Evolutionary conservation across 1,284 basidiomycete species (phyloP).

Genomic region (Tilletia setariae): DNA sequence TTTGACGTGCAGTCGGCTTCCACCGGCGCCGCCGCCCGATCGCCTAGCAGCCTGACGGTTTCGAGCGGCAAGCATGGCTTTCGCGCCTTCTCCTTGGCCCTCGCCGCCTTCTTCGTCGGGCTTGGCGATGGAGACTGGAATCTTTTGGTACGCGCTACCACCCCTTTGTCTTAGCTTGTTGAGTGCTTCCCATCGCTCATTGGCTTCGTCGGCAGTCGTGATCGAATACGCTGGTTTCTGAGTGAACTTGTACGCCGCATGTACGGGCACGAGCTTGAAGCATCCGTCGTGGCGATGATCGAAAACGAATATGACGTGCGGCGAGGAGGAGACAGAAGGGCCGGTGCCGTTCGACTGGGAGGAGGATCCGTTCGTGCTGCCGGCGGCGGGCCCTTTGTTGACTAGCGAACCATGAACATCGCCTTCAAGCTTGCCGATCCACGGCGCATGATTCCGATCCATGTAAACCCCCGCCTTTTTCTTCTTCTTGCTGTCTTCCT

Average conservation of each 20-base stretch:
- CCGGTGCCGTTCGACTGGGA: not conserved
- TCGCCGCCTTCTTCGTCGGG: not conserved
- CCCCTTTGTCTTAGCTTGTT: slow-evolving; percentile 9
- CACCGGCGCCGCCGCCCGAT: not conserved
- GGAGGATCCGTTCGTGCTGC: not conserved
- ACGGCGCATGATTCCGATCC: slow-evolving; percentile 41
- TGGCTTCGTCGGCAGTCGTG: slow-evolving; percentile 40
- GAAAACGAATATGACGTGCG: slow-evolving; percentile 53
- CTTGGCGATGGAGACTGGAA: not conserved
- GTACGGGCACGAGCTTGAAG: slow-evolving; percentile 51
- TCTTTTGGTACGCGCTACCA: slow-evolving; percentile 12
- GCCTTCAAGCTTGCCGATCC: slow-evolving; percentile 53
- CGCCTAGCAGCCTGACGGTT: not conserved
- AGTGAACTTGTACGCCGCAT: slow-evolving; percentile 50
- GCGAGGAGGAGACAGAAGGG: slow-evolving; percentile 27
- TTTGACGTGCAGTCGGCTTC: not conserved
- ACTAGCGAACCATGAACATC: slow-evolving; percentile 28
- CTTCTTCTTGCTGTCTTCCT: slow-evolving; percentile 14
- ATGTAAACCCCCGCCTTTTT: not conserved
- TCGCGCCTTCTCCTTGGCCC: slow-evolving; percentile 4
- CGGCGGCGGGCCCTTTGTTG: slow-evolving; percentile 15
- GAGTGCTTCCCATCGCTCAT: slow-evolving; percentile 22
- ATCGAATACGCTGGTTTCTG: slow-evolving; percentile 46
- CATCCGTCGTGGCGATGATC: slow-evolving; percentile 50
- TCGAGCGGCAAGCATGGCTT: not conserved